Evolutionary conservation across 441 rosid species (phyloP).

Genomic region (Euphorbia neoarborescens): DNA sequence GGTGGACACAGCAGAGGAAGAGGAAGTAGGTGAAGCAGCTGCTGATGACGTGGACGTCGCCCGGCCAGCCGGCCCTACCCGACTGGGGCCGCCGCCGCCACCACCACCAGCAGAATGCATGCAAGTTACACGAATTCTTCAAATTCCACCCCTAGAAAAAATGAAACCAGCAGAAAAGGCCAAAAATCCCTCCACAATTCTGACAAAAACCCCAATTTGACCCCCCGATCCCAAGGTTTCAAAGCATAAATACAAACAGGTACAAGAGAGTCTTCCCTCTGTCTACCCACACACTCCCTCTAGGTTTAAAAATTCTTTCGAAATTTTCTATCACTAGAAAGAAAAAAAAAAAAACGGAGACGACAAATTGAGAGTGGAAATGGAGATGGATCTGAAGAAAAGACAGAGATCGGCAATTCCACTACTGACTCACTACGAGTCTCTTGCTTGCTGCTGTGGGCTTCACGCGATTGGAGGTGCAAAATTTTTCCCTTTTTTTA

Average conservation of each 20-base stretch:
- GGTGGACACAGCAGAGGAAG: constrained; percentile 82
- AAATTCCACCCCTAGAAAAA: constrained; percentile 21
- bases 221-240: constrained; percentile 63
- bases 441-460: constrained; percentile 24
- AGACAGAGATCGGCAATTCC: constrained; percentile 14
- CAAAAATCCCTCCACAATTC: constrained; percentile 32
- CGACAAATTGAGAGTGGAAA: constrained; percentile 18
- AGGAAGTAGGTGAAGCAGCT: constrained; percentile 90
- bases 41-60: constrained; percentile 82
- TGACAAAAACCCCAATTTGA: constrained; percentile 28
- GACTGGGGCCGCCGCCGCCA: constrained; percentile 72
- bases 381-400: constrained; percentile 12
- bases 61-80: constrained; percentile 70
- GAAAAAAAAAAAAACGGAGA: not conserved
- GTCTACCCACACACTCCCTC: constrained; percentile 11
- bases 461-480: constrained; percentile 34
- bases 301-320: not conserved
- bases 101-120: constrained; percentile 85
- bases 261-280: constrained; percentile 9
- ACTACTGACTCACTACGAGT: constrained; percentile 18
- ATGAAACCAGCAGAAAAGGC: constrained; percentile 3
- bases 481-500: not conserved
- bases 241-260: constrained; percentile 18
- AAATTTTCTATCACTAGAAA: constrained; percentile 1
- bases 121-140: constrained; percentile 26